These are phyloP conservation scores for Bathelium albidoporum DNA, from an alignment of 495 filamentous ascomycete species.

Conservation along the genomic window DNA sequence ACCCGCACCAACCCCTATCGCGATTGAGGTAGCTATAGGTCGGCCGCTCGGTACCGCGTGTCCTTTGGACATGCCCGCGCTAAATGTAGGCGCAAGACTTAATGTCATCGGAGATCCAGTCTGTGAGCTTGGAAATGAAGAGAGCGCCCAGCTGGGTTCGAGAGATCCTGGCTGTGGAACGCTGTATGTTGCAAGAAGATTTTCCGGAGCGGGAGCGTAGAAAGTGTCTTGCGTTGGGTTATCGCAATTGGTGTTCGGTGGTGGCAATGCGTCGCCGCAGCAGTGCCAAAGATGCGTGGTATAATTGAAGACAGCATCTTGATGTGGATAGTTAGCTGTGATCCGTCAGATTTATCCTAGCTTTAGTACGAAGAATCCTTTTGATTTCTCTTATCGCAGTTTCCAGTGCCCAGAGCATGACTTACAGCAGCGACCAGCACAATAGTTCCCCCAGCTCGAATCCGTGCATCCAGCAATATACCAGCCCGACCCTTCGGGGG, in stretches of 20 bases:
- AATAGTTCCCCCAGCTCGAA: background rate
- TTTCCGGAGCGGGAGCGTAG: background rate
- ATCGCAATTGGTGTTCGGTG: background rate
- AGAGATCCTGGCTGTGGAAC: background rate
- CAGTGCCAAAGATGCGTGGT: background rate
- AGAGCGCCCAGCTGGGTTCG: background rate
- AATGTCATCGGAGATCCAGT: too few relatives aligned
- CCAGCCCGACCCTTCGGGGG: background rate
- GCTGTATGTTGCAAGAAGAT: background rate
- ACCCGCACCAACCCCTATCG: too few relatives aligned
- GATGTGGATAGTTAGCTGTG: too few relatives aligned
- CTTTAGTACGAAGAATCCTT: too few relatives aligned
- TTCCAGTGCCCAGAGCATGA: too few relatives aligned
- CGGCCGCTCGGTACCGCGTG: too few relatives aligned
- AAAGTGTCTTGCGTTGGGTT: background rate
- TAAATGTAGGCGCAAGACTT: too few relatives aligned
- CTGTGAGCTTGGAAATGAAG: background rate
- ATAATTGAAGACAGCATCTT: background rate
- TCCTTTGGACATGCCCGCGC: too few relatives aligned
- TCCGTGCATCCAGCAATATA: background rate
- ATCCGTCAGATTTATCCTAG: too few relatives aligned
- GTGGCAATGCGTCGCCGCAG: background rate
- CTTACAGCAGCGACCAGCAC: background rate
- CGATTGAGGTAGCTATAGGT: too few relatives aligned
- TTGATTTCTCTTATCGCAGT: too few relatives aligned